Evolutionary conservation across 192 early-diverging fungal genomes (phyloP), one percentile per base, ranked within the genome.

Genomic region (Podila epicladia): DNA sequence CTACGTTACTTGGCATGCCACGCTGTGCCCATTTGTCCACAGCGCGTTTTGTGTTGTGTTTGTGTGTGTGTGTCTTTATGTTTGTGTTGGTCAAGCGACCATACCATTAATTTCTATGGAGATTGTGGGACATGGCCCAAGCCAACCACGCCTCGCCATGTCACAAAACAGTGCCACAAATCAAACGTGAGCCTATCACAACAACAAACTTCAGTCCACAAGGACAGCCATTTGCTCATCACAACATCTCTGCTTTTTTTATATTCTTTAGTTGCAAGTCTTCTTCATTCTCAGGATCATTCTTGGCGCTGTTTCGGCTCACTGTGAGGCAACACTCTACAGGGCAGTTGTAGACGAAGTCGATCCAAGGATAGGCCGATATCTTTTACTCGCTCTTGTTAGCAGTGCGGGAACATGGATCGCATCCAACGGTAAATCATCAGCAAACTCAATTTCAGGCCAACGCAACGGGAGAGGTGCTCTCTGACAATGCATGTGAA

Each of bases 341-440:
- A 58, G 86, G 22, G 71, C 88, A 15, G 88, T 96, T 0, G 87
- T 86, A 4, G 75, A 86, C 19, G 74, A 89, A 51, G 84, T 94
- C 8, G 89, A 91, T 65, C 76, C 89, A n/a, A 72, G 85, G 58
- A 85, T 94, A 20, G 95, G 91, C 9, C 87, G 90, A 3, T 93
- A 92, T 72, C 73, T 92, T 15, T 71, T 93, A 26, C 29, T 94
- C 49, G 87, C 86, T 38, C 72, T 95, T 55, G 55, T 91, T 6
- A 84, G 88, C 31, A 89, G 91, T 74, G 92, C 97, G 11, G 97
- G 97, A 32, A 92, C 98, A 91, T 97, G 91, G 77, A 94, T 94
- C 63, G 83, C 96, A 11, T 88, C 93, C 0, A 87, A 89, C 55
- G 92, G 94, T 94, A 86, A 69, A 58, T 22, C 31, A 20, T n/a